Evolutionary conservation across 2,329 filamentous ascomycete genomes (phyloP).

Genomic region (Cephalotrichum gorgonifer): DNA sequence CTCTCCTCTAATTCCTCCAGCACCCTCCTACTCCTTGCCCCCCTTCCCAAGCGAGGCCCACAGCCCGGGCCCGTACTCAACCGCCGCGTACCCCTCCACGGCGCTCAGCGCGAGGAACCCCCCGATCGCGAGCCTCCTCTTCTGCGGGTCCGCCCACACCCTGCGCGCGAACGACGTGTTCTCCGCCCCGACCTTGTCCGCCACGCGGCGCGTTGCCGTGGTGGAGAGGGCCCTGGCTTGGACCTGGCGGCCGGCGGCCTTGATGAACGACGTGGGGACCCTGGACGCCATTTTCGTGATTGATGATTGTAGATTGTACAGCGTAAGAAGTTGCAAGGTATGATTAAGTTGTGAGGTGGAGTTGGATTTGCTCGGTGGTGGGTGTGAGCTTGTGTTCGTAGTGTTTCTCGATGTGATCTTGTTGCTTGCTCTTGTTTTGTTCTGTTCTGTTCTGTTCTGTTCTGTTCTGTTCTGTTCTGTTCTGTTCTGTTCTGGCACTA

Average conservation of each 20-base stretch:
- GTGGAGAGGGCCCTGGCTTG: background rate
- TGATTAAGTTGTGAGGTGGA: too few species aligned
- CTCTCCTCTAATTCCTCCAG: background rate
- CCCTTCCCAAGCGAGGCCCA: background rate
- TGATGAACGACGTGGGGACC: background rate
- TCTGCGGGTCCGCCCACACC: background rate
- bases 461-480: too few species aligned
- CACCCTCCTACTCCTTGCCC: background rate
- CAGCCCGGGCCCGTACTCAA: background rate
- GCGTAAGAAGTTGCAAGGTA: too few species aligned
- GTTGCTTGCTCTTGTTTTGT: too few species aligned
- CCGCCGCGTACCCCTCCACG: background rate
- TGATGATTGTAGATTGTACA: too few species aligned
- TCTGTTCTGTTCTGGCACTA: too few species aligned
- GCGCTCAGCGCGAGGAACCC: background rate
- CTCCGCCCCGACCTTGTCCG: background rate
- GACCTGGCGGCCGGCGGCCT: background rate
- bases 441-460: too few species aligned
- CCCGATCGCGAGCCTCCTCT: background rate
- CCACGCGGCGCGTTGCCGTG: background rate
- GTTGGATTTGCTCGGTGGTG: too few species aligned
- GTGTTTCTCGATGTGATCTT: too few species aligned
- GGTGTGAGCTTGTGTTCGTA: too few species aligned
- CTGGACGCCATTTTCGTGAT: background rate
- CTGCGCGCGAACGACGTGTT: background rate